These are phyloP conservation scores for Aspergillus steynii DNA, from an alignment of 495 filamentous ascomycete species.

Conservation along the genomic window DNA sequence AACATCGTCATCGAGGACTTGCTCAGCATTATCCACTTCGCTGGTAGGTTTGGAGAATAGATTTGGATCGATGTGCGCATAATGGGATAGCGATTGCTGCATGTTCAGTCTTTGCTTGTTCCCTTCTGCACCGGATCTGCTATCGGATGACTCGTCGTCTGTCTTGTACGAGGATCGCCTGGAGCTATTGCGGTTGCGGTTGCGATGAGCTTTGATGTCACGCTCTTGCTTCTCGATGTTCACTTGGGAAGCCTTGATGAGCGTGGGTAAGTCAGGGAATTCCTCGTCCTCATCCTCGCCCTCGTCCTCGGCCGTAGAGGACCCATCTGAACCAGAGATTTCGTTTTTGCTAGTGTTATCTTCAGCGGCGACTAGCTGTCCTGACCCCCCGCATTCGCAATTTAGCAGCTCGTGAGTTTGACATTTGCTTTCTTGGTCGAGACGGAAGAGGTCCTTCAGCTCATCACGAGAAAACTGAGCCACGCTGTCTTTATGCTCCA, in stretches of 20 bases:
- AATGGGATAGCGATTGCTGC: conserved; percentile 62
- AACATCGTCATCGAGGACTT: conserved; percentile 60
- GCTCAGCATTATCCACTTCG: conserved; percentile 30
- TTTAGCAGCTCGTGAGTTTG: conserved; percentile 72
- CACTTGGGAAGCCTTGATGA: conserved; percentile 60
- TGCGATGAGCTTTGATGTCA: conserved; percentile 27
- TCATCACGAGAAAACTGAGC: conserved; percentile 67
- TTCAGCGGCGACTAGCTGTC: conserved; percentile 25
- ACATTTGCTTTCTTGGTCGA: conserved; percentile 56
- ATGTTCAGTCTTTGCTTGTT: conserved; percentile 46
- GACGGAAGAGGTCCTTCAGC: conserved; percentile 68
- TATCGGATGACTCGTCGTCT: conserved; percentile 2
- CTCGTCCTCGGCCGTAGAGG: conserved; percentile 15
- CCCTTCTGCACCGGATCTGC: neutral
- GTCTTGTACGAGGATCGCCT: neutral
- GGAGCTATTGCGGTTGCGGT: neutral
- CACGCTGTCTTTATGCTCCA: conserved; percentile 61
- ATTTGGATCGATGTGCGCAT: conserved; percentile 64
- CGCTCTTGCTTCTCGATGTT: conserved; percentile 63
- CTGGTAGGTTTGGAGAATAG: conserved; percentile 25
- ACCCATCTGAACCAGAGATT: conserved; percentile 9
- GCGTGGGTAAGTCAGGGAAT: conserved; percentile 37
- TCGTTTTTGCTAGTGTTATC: neutral
- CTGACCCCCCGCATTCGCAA: conserved; percentile 65
- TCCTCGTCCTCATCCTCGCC: conserved; percentile 41